Base-by-base conservation (phyloP, 2,329 filamentous ascomycete species). In the Zymoseptoria tritici region DNA sequence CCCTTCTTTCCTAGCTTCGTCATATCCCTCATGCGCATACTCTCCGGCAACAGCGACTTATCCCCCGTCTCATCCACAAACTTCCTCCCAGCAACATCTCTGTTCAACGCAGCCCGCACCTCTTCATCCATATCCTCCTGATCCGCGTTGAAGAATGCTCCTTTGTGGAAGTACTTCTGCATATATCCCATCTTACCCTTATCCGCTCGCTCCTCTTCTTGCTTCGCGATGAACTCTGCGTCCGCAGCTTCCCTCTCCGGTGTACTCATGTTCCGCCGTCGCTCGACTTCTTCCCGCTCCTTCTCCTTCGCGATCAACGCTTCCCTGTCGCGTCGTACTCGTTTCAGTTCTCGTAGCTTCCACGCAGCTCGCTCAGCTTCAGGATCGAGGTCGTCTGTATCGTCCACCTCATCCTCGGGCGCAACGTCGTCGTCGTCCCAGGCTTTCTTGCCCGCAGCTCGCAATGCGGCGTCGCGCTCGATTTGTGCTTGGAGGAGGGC, bases 121-220 rank as follows among this genome's bases (percentile, higher is more conserved):
- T 89, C 85, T 56, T 86, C 82, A 26, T 74, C 69, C 49, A 71
- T 64, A 29, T 69, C 69, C 20, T 69, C 69, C 9, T 60, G 66
- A 68, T 95, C 89, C 56, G 92, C 90, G 66, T 88, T 89, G 79
- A 90, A 97, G 78, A 97, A 99, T 16, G 94, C 94, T 54, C 94
- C 94, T 77, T 92, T 93, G 80, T 99, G 94, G 75, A 90, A 92
- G 78, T 97, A 99, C 72, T 92, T 91, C 72, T 97, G 92, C 89
- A 97, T 90, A 74, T 86, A 97, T 1, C 83, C 83, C 81, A 94
- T 90, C 76, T 93, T 88, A 57, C 91, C 91, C 62, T 88, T 87
- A 55, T 80, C 62, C 68, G 90, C 89, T 22, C 80, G 78, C 64
- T 96, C 91, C 63, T 89, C 88, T 67, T 88, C 85, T 75, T 97